These are phyloP conservation scores for Spizellomyces punctatus DNA, from an alignment of 192 early-diverging fungal species.

Conservation along the genomic window DNA sequence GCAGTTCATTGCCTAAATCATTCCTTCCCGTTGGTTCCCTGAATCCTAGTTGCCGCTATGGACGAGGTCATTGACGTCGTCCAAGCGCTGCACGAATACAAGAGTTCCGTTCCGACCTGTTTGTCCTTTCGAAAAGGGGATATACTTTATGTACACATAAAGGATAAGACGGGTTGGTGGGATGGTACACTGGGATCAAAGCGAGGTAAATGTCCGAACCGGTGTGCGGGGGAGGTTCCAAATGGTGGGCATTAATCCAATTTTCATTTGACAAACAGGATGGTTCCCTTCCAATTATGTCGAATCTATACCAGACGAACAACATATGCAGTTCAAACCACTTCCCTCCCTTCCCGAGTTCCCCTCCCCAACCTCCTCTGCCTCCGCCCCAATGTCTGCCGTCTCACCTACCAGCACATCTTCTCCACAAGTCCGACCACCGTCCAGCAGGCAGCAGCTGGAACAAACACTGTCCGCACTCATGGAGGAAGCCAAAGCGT, in stretches of 20 bases:
- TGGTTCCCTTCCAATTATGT: constrained; percentile 67
- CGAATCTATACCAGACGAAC: constrained; percentile 24
- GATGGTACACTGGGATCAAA: constrained; percentile 36
- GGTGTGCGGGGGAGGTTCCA: not conserved
- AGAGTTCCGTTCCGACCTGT: constrained; percentile 27
- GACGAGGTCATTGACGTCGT: constrained; percentile 40
- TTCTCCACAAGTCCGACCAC: not conserved
- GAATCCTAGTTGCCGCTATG: not conserved
- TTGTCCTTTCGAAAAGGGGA: constrained; percentile 48
- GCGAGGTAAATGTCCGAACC: constrained; percentile 22
- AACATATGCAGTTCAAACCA: not conserved
- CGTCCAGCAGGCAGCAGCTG: constrained; percentile 13
- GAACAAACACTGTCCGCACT: constrained; percentile 16
- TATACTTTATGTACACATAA: constrained; percentile 42
- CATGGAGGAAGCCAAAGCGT: constrained; percentile 31
- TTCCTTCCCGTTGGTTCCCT: not conserved
- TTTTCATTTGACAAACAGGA: constrained; percentile 21
- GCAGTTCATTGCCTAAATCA: no score
- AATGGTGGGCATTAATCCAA: not conserved
- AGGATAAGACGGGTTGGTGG: constrained; percentile 51
- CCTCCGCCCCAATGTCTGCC: not conserved
- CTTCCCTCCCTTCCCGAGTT: not conserved
- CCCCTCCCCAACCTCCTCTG: constrained; percentile 9
- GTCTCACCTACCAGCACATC: constrained; percentile 17
- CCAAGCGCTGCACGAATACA: constrained; percentile 45